Conservation (phyloP, 371 early-diverging fungal genomes). For the Apophysomyces elegans region DNA sequence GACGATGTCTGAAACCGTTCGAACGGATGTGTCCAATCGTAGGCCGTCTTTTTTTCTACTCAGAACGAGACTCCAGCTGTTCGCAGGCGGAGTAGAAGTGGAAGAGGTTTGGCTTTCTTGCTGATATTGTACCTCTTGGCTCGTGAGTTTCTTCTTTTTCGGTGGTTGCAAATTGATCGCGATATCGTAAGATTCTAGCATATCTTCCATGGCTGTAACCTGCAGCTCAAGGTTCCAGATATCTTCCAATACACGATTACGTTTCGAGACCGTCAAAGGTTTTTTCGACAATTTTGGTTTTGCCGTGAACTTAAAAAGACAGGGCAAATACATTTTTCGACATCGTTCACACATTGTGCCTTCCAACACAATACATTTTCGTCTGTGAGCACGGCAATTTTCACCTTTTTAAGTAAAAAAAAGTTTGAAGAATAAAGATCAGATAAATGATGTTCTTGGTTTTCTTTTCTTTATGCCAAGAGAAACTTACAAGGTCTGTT, state of each 20-base stretch:
- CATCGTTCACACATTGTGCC: constrained; percentile 46
- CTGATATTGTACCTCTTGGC: background rate
- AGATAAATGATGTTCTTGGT: background rate
- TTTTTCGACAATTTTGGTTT: constrained; percentile 43
- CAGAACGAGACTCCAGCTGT: background rate
- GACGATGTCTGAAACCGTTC: constrained; percentile 17
- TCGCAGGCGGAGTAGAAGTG: background rate
- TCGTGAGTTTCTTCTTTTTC: background rate
- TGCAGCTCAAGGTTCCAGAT: constrained; percentile 39
- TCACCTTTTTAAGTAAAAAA: constrained; percentile 38
- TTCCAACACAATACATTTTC: constrained; percentile 43
- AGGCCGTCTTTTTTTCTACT: constrained; percentile 3
- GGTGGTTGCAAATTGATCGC: constrained; percentile 7
- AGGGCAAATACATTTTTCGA: constrained; percentile 37
- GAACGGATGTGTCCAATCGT: constrained; percentile 12
- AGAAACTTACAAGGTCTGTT: constrained; percentile 44
- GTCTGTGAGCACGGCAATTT: constrained; percentile 52
- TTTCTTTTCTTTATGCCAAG: background rate
- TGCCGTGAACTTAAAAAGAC: constrained; percentile 42
- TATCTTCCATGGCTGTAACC: constrained; percentile 32
- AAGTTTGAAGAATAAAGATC: constrained; percentile 1
- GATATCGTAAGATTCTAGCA: constrained; percentile 26
- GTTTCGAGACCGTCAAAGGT: constrained; percentile 34
- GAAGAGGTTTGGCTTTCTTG: background rate
- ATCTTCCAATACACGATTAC: constrained; percentile 38